Base-by-base conservation (phyloP, 805 yeast species). In the Kodamaea jinghongensis region DNA sequence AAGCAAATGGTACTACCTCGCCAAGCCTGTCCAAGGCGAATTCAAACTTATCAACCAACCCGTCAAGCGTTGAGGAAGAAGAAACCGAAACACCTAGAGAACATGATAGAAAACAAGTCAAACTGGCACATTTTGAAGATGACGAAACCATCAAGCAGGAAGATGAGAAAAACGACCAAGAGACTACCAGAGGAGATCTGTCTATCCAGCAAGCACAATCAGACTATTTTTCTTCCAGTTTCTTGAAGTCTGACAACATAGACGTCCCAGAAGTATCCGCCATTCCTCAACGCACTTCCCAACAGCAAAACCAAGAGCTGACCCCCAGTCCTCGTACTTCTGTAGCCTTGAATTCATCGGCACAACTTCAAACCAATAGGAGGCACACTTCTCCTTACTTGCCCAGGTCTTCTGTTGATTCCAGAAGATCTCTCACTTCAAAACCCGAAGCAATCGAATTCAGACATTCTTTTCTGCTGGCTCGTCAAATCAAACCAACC, bases 311-410 rank as follows among this genome's bases (percentile, higher is more conserved):
- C 5, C 23, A 20, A 20, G 23, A 20, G 8, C 23, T 5, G 8
- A 20, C 23, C 23, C 23, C 23, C 5, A 20, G 23, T 20, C 23
- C 23, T 20, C 23, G 23, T 8, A 20, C 23, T 6, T 20, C 23
- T 20, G 23, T 20, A 20, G 23, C 8, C 8, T 5, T 5, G 8
- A 20, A 5, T 20, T 5, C 23, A 20, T 5, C 32, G 8, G 32
- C 29, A 3, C 11, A 31, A 8, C 22, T 33, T 6, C 8, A 28
- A 8, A 12, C 38, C 6, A 34, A 20, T 37, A 27, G 47, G 16
- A 38, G 45, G 25, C 45, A 43, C 31, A 43, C 46, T 3, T 32
- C 42, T 3, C 42, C 46, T 20, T 20, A 20, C 23, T 20, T 20
- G 23, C 23, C 23, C 8, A 33, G 36, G 14, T 12, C 17, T 6